These are phyloP conservation scores for Hortiboletus flavorubellus DNA, from an alignment of 768 basidiomycete species.

Conservation along the genomic window DNA sequence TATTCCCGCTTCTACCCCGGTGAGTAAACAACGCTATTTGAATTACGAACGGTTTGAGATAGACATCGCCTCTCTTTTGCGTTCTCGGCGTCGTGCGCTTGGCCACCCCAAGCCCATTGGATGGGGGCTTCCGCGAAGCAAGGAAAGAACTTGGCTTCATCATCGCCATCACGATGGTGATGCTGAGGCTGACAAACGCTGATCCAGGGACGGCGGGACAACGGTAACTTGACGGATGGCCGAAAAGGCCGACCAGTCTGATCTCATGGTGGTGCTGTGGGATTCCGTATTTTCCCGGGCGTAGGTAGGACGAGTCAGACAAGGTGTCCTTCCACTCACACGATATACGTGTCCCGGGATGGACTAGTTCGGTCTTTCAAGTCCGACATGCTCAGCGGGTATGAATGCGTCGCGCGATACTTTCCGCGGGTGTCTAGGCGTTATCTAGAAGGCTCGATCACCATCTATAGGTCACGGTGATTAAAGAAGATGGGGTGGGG, in stretches of 20 bases:
- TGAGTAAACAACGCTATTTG: neutral
- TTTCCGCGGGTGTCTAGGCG: neutral
- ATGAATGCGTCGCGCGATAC: constrained; percentile 1
- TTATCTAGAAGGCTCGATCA: neutral
- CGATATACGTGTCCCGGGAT: neutral
- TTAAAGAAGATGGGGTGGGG: constrained; percentile 6
- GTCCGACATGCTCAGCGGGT: neutral
- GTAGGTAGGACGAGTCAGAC: neutral
- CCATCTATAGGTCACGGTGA: constrained; percentile 16
- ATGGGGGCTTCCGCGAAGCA: constrained; percentile 20
- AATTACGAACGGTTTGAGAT: neutral
- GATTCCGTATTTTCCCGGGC: constrained; percentile 8
- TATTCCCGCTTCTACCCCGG: neutral
- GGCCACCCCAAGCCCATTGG: neutral
- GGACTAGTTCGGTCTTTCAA: constrained; percentile 3
- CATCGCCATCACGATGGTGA: constrained; percentile 10
- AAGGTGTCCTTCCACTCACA: neutral
- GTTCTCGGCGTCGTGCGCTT: neutral
- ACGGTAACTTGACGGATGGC: constrained; percentile 2
- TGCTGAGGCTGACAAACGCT: constrained; percentile 1
- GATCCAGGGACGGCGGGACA: neutral
- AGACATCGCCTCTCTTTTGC: constrained; percentile 4
- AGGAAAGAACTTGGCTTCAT: constrained; percentile 11
- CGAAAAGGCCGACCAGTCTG: constrained; percentile 6
- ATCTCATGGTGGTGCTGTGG: neutral